Evolutionary conservation across 352 stramenopile species (phyloP).

Genomic region (Pythium monospermum): DNA sequence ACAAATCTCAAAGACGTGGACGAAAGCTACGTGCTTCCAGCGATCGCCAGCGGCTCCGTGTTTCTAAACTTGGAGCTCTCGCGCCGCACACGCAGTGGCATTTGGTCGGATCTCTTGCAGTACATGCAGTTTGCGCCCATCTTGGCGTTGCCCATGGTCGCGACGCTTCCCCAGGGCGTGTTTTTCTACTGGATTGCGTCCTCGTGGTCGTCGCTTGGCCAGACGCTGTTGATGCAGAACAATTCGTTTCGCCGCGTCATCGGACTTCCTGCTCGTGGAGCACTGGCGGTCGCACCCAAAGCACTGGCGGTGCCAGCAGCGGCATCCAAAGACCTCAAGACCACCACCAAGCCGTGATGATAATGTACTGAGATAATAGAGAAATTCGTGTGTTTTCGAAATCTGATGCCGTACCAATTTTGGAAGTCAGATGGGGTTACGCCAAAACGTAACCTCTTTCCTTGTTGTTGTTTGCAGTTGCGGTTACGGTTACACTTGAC

Average conservation of each 20-base stretch:
- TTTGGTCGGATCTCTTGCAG: slow-evolving; percentile 29
- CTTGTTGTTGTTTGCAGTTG: no score
- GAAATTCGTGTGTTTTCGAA: no score
- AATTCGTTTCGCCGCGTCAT: slow-evolving; percentile 56
- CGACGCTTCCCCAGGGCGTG: slow-evolving; percentile 42
- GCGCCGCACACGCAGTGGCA: slow-evolving; percentile 12
- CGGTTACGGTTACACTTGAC: no score
- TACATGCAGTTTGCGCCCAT: slow-evolving; percentile 41
- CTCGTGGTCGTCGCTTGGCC: slow-evolving; percentile 60
- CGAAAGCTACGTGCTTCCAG: slow-evolving; percentile 49
- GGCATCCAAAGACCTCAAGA: neutral
- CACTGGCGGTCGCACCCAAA: slow-evolving; percentile 21
- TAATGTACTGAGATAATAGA: no score
- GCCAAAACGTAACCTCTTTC: no score
- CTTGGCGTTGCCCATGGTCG: slow-evolving; percentile 30
- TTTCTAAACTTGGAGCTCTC: slow-evolving; percentile 58
- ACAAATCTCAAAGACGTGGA: slow-evolving; percentile 64
- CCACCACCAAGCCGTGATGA: neutral
- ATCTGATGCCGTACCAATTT: no score
- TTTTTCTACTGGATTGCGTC: slow-evolving; percentile 82
- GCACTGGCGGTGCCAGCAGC: neutral
- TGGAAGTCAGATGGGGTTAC: no score
- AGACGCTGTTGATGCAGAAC: slow-evolving; percentile 60
- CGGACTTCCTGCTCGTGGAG: slow-evolving; percentile 37
- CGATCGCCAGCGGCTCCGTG: slow-evolving; percentile 46